Conservation (phyloP, 768 basidiomycete genomes). For the Lentinula aciculospora region DNA sequence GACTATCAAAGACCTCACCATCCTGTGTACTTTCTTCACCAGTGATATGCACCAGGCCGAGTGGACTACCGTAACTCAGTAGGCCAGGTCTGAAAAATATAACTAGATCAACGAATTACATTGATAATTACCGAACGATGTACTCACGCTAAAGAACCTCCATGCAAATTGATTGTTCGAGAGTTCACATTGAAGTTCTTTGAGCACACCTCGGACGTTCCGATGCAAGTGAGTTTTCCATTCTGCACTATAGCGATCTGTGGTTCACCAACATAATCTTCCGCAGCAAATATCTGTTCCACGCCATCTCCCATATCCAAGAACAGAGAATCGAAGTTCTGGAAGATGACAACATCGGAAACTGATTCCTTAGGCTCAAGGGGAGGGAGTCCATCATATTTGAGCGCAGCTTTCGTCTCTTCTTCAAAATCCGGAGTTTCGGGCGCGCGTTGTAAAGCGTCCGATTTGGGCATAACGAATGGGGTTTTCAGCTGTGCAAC, state of each 20-base stretch:
- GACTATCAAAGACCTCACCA: slow-evolving; percentile 45
- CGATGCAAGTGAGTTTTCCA: slow-evolving; percentile 50
- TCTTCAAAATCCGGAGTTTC: slow-evolving; percentile 54
- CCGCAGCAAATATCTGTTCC: slow-evolving; percentile 22
- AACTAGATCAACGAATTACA: slow-evolving; percentile 14
- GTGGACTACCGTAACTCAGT: slow-evolving; percentile 55
- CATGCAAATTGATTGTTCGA: slow-evolving; percentile 51
- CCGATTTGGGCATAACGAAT: slow-evolving; percentile 43
- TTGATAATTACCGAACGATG: not conserved
- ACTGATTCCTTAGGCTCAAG: slow-evolving; percentile 36
- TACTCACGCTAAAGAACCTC: slow-evolving; percentile 59
- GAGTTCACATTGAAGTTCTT: slow-evolving; percentile 8
- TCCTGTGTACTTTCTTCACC: slow-evolving; percentile 55
- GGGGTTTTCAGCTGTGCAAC: slow-evolving; percentile 59
- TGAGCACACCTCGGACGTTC: not conserved
- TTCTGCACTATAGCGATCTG: slow-evolving; percentile 44
- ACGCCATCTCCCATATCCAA: slow-evolving; percentile 26
- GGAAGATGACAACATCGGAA: slow-evolving; percentile 48
- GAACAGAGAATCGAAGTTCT: slow-evolving; percentile 53
- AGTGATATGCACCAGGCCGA: slow-evolving; percentile 64
- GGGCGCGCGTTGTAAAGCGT: slow-evolving; percentile 44
- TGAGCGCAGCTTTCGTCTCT: slow-evolving; percentile 47
- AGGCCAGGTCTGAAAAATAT: slow-evolving; percentile 44
- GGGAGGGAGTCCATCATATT: slow-evolving; percentile 64
- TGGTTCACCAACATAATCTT: slow-evolving; percentile 3